Evolutionary conservation across 116 monocot genomes (phyloP), one percentile per base, ranked within the genome.

Genomic region (Zostera marina): DNA sequence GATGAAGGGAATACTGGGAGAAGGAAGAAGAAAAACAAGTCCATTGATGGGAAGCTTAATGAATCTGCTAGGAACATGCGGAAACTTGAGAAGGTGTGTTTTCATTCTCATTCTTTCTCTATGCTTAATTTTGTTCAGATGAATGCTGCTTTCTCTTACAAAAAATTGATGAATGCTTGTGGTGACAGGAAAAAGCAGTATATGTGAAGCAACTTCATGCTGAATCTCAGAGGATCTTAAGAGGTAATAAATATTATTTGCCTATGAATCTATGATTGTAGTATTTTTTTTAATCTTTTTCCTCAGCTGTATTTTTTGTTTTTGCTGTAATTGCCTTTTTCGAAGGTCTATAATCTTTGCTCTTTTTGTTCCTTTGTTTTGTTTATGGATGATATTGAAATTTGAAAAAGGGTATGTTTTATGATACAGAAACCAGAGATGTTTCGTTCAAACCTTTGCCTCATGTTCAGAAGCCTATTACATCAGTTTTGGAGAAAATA

Each of bases 161-260:
- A 14, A 40, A 13, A 15, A 17, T 9, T 7, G 40, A 16, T 58
- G 11, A 14, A 45, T 17, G 11, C 63, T 65, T 13, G 57, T 7
- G 53, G 53, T 47, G n/a, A 40, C 71, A 93, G 92, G 87, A 78
- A 60, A 83, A 87, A 66, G 81, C 57, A 56, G 74, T 53, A 41
- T 57, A 72, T 24, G 52, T 92, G 69, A 76, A 80, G 59, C 73
- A 66, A 15, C 59, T 92, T 5, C 92, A 87, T 63, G 81, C 74
- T 4, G 84, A 87, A 52, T 78, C 92, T 24, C 92, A 92, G 76
- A 71, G 79, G 41, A 53, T 92, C 20, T 49, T 92, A 47, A 68
- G 92, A 54, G 92, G 87, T 83, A 61, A 21, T 23, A 19, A 32
- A 32, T 32, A 5, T 32, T 4, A 9, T 44, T 61, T 63, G 16